These are phyloP conservation scores for Anacardium occidentale DNA, from an alignment of 345 rosid genomes.

Conservation along the genomic window DNA sequence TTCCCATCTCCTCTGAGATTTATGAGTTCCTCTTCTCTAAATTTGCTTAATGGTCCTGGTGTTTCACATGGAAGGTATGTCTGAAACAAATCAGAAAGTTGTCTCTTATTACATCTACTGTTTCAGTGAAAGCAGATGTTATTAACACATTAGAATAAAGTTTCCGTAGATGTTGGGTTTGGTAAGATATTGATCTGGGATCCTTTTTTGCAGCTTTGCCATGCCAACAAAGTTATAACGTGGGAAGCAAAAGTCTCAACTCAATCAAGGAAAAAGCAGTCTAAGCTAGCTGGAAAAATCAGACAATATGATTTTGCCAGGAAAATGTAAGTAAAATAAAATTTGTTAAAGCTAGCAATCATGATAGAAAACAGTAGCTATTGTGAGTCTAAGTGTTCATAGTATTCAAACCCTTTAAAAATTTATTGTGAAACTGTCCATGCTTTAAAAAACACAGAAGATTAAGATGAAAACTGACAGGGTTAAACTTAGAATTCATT, in stretches of 20 bases:
- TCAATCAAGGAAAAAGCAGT: not conserved
- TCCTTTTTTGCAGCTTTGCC: not conserved
- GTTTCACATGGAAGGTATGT: conserved; percentile 81
- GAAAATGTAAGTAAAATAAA: not conserved
- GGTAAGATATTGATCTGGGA: not conserved
- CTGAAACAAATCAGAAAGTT: conserved; percentile 32
- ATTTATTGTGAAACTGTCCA: no score
- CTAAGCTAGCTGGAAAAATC: conserved; percentile 7
- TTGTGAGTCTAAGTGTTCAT: not conserved
- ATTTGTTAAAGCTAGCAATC: not conserved
- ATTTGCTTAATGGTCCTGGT: conserved; percentile 58
- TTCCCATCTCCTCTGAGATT: conserved; percentile 65
- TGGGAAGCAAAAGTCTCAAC: not conserved
- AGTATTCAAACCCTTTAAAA: no score
- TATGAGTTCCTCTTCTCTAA: conserved; percentile 67
- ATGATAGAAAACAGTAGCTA: conserved; percentile 2
- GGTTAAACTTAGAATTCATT: not conserved
- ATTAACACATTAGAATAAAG: not conserved
- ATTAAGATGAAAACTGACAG: not conserved
- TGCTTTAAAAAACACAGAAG: not conserved
- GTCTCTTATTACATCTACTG: conserved; percentile 8
- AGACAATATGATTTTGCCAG: not conserved
- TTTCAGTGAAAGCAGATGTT: not conserved
- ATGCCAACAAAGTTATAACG: not conserved
- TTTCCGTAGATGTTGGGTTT: not conserved